These are phyloP conservation scores for Phytopythium vexans DNA, from an alignment of 352 stramenopile genomes.

Conservation along the genomic window DNA sequence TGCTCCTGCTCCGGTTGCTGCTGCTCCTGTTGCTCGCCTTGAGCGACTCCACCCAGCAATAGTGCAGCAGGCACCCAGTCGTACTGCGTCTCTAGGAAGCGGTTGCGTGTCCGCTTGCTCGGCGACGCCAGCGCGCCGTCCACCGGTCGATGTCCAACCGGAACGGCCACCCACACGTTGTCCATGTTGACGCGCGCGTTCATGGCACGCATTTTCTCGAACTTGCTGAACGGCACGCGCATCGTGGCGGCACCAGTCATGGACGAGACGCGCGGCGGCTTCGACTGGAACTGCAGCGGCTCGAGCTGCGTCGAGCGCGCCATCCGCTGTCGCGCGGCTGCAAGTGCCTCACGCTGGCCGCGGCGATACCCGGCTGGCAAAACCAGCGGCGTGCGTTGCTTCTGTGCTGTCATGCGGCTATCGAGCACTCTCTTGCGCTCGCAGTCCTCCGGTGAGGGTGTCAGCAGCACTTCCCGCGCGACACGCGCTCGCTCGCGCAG, in stretches of 20 bases:
- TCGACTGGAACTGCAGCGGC: slow-evolving; percentile 29
- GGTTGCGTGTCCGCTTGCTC: slow-evolving; percentile 8
- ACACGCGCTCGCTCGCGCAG: slow-evolving; percentile 31
- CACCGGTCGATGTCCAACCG: slow-evolving; percentile 14
- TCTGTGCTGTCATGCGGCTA: slow-evolving; percentile 22
- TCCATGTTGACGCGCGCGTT: slow-evolving; percentile 44
- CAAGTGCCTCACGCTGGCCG: slow-evolving; percentile 5
- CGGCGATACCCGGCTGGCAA: slow-evolving; percentile 3
- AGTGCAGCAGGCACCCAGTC: slow-evolving; percentile 56
- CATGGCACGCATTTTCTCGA: slow-evolving; percentile 39
- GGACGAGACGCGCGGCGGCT: slow-evolving; percentile 23
- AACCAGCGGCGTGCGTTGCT: slow-evolving; percentile 27
- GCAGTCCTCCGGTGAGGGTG: slow-evolving; percentile 15
- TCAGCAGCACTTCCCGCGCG: slow-evolving; percentile 28
- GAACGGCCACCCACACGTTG: slow-evolving; percentile 66
- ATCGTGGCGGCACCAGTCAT: slow-evolving; percentile 31
- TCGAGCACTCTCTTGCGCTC: slow-evolving; percentile 11
- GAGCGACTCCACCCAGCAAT: slow-evolving; percentile 5
- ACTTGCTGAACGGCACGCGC: slow-evolving; percentile 40
- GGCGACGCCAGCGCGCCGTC: too few relatives aligned
- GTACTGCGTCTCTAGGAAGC: slow-evolving; percentile 38
- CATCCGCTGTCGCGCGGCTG: slow-evolving; percentile 7
- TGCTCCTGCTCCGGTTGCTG: too few relatives aligned
- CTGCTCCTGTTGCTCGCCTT: too few relatives aligned
- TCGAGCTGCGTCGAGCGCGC: slow-evolving; percentile 26